Percentiles rank a stretch among this genome's conserved stretches.
Conservation (phyloP, 169 alveolate genomes). For the Cryptosporidium ubiquitum region DNA sequence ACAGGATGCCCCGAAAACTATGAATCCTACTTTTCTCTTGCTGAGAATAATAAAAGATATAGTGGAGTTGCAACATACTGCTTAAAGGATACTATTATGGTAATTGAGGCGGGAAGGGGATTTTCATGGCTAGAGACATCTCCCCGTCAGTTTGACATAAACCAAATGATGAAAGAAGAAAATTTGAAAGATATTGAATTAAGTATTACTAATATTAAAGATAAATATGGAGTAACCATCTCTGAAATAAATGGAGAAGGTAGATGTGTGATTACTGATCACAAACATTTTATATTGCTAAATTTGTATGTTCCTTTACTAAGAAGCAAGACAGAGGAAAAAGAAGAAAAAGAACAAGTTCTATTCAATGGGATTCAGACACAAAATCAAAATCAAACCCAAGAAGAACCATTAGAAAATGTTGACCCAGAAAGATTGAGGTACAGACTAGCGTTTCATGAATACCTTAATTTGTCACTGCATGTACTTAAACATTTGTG, state of each 20-base stretch:
- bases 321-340: constrained; percentile 10
- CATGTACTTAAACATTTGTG: not conserved
- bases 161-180: not conserved
- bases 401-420: not conserved
- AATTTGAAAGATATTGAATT: not conserved
- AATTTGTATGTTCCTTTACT: constrained; percentile 46
- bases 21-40: constrained; percentile 35
- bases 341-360: not conserved
- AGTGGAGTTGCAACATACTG: constrained; percentile 62
- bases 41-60: constrained; percentile 41
- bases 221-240: not conserved
- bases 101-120: constrained; percentile 25
- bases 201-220: not conserved
- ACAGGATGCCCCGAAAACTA: constrained; percentile 36
- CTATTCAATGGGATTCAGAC: not conserved
- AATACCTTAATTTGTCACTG: not conserved
- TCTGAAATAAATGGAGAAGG: constrained; percentile 30
- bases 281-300: constrained; percentile 1
- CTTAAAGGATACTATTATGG: not conserved
- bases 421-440: constrained; percentile 1
- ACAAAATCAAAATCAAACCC: not conserved
- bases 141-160: constrained; percentile 8
- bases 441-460: constrained; percentile 41
- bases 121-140: constrained; percentile 36
- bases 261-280: constrained; percentile 61